phyloP scores from a whole-genome alignment of 2,329 filamentous ascomycete species.

The Sphaerostilbella broomeana region DNA sequence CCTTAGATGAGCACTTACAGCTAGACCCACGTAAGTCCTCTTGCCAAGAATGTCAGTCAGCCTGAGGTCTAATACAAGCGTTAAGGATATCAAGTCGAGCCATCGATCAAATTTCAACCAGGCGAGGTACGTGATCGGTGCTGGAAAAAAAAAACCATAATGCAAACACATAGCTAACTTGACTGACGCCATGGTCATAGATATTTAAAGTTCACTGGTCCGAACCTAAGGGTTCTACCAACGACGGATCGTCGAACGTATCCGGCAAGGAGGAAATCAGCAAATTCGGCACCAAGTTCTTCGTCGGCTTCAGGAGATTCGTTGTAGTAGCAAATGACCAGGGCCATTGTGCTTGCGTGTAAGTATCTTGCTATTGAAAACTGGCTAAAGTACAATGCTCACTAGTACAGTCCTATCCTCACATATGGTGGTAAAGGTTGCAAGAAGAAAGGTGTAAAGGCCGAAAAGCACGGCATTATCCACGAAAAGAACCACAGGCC shows the following conservation, averaged over 20 bases:
- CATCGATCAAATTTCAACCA: slow-evolving; percentile 33
- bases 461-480: slow-evolving; percentile 48
- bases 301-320: slow-evolving; percentile 47
- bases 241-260: slow-evolving; percentile 25
- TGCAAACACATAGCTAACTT: background rate
- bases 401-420: slow-evolving; percentile 41
- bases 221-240: slow-evolving; percentile 39
- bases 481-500: slow-evolving; percentile 32
- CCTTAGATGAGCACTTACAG: slow-evolving; percentile 11
- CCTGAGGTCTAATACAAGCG: slow-evolving; percentile 1
- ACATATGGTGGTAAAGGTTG: slow-evolving; percentile 49
- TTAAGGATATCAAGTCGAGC: slow-evolving; percentile 35
- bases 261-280: slow-evolving; percentile 30
- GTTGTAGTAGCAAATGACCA: slow-evolving; percentile 46
- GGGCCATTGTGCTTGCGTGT: slow-evolving; percentile 52
- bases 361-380: slow-evolving; percentile 17
- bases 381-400: background rate
- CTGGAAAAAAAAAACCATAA: no score
- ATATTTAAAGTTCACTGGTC: slow-evolving; percentile 52
- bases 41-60: background rate
- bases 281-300: slow-evolving; percentile 34
- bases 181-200: slow-evolving; percentile 23
- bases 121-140: slow-evolving; percentile 37
- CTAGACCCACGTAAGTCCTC: slow-evolving; percentile 32
- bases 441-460: slow-evolving; percentile 46